These are phyloP conservation scores for Penicillium sumatraense DNA, from an alignment of 2,329 filamentous ascomycete species.

Conservation along the genomic window DNA sequence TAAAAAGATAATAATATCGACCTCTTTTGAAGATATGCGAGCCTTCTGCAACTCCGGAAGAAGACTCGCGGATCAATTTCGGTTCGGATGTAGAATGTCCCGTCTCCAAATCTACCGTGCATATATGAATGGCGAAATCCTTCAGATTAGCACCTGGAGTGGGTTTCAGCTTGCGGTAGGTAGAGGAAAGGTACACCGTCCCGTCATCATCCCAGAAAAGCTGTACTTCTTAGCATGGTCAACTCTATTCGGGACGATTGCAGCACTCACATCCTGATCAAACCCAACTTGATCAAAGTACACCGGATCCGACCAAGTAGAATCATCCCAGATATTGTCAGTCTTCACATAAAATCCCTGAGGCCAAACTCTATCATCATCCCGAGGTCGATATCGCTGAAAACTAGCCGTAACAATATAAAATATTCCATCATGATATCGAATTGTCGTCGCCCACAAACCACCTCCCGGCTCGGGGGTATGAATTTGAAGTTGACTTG, in stretches of 20 bases:
- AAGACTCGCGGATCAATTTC: constrained; percentile 51
- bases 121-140: constrained; percentile 54
- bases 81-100: constrained; percentile 38
- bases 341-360: constrained; percentile 61
- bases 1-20: constrained; percentile 58
- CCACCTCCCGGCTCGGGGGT: constrained; percentile 40
- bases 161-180: constrained; percentile 42
- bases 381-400: constrained; percentile 43
- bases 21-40: constrained; percentile 60
- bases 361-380: constrained; percentile 55
- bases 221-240: constrained; percentile 22
- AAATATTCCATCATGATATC: constrained; percentile 50
- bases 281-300: constrained; percentile 61
- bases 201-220: constrained; percentile 58
- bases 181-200: constrained; percentile 55
- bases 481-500: constrained; percentile 41
- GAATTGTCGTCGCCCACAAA: constrained; percentile 55
- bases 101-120: constrained; percentile 37
- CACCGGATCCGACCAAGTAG: constrained; percentile 58
- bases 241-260: not conserved
- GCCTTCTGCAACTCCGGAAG: constrained; percentile 53
- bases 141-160: constrained; percentile 48
- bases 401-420: constrained; percentile 55
- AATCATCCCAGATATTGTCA: constrained; percentile 57
- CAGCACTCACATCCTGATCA: constrained; percentile 56